Percentiles rank a stretch among this genome's conserved stretches.
Conservation (phyloP, 2,329 filamentous ascomycete genomes). For the Phoma sp. region DNA sequence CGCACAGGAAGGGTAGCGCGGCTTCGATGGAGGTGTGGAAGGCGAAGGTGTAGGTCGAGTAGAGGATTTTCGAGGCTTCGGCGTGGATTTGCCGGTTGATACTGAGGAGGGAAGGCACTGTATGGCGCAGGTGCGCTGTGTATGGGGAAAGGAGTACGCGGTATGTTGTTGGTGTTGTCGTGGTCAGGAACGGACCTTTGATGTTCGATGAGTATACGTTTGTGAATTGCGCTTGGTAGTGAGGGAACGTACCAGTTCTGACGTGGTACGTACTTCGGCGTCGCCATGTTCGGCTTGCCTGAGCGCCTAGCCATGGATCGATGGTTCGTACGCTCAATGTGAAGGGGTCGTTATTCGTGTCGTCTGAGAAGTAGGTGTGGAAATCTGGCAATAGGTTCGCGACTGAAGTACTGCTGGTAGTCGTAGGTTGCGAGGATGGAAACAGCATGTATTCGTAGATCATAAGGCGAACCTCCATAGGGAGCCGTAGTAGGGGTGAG, state of each 20-base stretch:
- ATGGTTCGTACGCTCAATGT: slow-evolving; percentile 54
- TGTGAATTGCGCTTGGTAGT: slow-evolving; percentile 2
- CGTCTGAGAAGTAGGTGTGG: slow-evolving; percentile 50
- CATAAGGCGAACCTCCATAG: slow-evolving; percentile 55
- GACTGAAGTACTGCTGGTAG: slow-evolving; percentile 37
- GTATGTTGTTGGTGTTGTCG: slow-evolving; percentile 63
- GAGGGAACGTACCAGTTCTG: slow-evolving; percentile 38
- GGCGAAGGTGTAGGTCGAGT: slow-evolving; percentile 63
- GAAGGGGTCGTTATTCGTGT: slow-evolving; percentile 40
- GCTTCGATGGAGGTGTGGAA: slow-evolving; percentile 68
- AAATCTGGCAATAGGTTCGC: slow-evolving; percentile 48
- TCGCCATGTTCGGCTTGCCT: slow-evolving; percentile 35
- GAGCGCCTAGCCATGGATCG: slow-evolving; percentile 45
- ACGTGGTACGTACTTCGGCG: slow-evolving; percentile 49
- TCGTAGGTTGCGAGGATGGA: slow-evolving; percentile 45
- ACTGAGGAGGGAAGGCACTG: slow-evolving; percentile 36
- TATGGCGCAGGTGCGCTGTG: slow-evolving; percentile 56
- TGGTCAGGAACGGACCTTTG: slow-evolving; percentile 51
- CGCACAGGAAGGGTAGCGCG: slow-evolving; percentile 64
- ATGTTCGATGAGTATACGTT: slow-evolving; percentile 24
- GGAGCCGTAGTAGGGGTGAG: slow-evolving; percentile 52
- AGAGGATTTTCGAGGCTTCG: slow-evolving; percentile 64
- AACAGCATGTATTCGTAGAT: slow-evolving; percentile 55
- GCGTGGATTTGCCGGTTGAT: slow-evolving; percentile 53
- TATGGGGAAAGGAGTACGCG: slow-evolving; percentile 53